phyloP scores from a whole-genome alignment of 1,139 yeast species.

The Protomyces macrosporus region DNA sequence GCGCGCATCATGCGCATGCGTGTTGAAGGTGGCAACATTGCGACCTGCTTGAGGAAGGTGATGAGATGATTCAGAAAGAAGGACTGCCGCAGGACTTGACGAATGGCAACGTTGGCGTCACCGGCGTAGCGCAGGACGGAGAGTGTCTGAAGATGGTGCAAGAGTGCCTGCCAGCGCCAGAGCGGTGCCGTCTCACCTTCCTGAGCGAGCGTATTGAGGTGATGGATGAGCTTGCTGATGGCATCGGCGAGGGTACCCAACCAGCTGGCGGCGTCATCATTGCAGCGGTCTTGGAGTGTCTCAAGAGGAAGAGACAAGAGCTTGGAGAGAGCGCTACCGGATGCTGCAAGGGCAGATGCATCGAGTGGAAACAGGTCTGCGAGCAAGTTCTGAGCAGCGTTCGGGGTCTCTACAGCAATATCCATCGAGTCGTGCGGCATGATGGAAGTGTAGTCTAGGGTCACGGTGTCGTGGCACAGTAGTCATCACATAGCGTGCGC shows the following conservation, averaged over 20 bases:
- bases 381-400: not conserved
- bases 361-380: not conserved
- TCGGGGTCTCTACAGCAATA: too few relatives aligned
- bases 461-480: not conserved
- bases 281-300: not conserved
- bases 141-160: not conserved
- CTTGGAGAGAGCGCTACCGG: not conserved
- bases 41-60: not conserved
- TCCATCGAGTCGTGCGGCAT: too few relatives aligned
- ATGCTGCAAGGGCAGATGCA: not conserved
- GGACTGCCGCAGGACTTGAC: not conserved
- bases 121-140: not conserved
- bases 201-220: not conserved
- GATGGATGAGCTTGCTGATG: not conserved
- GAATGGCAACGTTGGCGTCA: not conserved
- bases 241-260: not conserved
- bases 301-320: not conserved
- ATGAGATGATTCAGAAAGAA: not conserved
- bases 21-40: too few relatives aligned
- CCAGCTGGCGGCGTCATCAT: not conserved
- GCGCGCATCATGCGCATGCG: not conserved
- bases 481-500: too few relatives aligned
- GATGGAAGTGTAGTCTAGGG: not conserved
- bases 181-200: not conserved
- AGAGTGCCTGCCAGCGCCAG: not conserved